Base-by-base conservation (phyloP, 768 basidiomycete genomes). In the Tylopilus intermedius region DNA sequence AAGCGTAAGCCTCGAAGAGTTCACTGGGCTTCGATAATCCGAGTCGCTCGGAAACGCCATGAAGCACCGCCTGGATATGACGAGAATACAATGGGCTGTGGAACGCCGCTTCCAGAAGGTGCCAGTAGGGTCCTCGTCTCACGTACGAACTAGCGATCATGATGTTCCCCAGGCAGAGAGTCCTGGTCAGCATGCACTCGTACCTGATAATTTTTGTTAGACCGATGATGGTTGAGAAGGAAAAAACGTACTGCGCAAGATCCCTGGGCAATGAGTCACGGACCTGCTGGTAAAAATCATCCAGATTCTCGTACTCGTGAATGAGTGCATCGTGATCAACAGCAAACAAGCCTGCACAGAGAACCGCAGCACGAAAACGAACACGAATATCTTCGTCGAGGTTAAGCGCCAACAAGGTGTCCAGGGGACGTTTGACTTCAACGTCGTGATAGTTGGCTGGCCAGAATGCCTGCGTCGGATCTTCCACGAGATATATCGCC, bases 121-220 rank as follows among this genome's bases (percentile, higher is more conserved):
- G 87, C 83, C 88, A 94, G 63, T 95, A 93, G 1, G 92, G 79
- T 4, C 84, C 88, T 14, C 90, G 82, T 26, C 94, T 79, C 21
- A 87, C 79, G 2, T 79, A 78, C 1, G 90, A 86, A 62, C 84
- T 88, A 15, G 82, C 78, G 38, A 96, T 78, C 78, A 90, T 84
- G 57, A 86, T 79, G 68, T 90, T 92, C 26, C 82, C 86, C 13
- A 88, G 73, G 18, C 77, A 81, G 27, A 92, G 73, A 27, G 84
- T 75, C 39, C 85, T 81, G 10, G 86, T 91, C 48, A 88, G 72
- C 74, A 89, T 88, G 35, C 74, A 71, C 64, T 96, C 93, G 58
- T 80, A 84, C 49, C 89, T 91, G 51, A 47, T 40, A 45, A 51
- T 40, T 24, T 4, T 45, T n/a, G 26, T 67, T 35, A 69, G 48